Percentiles rank a stretch among this genome's conserved stretches.
These are phyloP conservation scores for Amaranthus tricolor DNA, from an alignment of 179 eudicot species.

Conservation along the genomic window DNA sequence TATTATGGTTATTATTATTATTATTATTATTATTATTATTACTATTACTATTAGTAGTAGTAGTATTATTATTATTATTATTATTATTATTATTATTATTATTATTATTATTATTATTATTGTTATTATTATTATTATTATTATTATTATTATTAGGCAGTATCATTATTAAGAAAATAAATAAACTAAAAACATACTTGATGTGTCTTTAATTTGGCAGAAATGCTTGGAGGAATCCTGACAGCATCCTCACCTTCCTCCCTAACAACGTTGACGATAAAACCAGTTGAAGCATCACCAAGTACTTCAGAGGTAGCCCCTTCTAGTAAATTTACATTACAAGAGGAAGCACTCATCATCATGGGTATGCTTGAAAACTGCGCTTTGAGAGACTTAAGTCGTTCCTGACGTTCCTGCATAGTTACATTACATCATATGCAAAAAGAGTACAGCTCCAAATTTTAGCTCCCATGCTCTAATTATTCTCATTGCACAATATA, in stretches of 20 bases:
- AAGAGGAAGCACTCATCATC: conserved; percentile 39
- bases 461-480: conserved; percentile 6
- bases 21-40: no score
- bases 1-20: no score
- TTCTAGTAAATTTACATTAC: conserved; percentile 50
- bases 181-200: conserved; percentile 49
- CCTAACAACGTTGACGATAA: conserved; percentile 90
- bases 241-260: conserved; percentile 91
- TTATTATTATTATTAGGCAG: background rate
- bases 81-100: no score
- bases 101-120: no score
- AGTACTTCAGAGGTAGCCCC: conserved; percentile 68
- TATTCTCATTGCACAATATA: background rate
- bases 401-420: conserved; percentile 92
- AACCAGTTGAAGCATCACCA: conserved; percentile 78
- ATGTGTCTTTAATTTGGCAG: conserved; percentile 76
- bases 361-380: conserved; percentile 60
- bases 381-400: conserved; percentile 81
- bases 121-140: no score
- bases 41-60: no score
- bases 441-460: background rate
- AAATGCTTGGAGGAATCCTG: conserved; percentile 92
- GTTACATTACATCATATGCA: conserved; percentile 7
- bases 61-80: no score
- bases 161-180: background rate